Evolutionary conservation across 2,329 filamentous ascomycete species (phyloP), one percentile per base, ranked within the genome.

Genomic region (Pseudocercospora fuligena): DNA sequence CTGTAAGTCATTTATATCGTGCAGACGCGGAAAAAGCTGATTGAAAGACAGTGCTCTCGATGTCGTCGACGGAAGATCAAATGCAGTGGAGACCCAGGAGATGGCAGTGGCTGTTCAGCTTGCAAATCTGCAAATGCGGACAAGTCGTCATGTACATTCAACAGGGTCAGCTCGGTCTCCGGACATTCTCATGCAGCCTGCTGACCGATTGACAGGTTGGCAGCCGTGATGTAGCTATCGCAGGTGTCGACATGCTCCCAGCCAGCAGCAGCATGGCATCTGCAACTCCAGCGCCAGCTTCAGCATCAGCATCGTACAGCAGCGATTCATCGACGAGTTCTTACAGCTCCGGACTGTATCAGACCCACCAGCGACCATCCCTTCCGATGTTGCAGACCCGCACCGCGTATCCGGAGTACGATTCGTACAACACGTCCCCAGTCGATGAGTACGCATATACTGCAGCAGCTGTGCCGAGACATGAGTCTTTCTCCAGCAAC

Each of bases 41-140:
- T 63, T 33, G 60, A n/a, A 33, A 21, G 53, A 5, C 70, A 97
- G 94, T 98, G 94, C 78, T 88, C 89, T 40, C 89, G 94, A 72
- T 98, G 94, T 80, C 89, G 94, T 67, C 94, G 94, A 81, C 88
- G 94, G 66, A 98, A 98, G 84, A 98, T 98, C 74, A 90, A 92
- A 73, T 98, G 94, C 82, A 97, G 92, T 75, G 94, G 94, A 51
- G 93, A 97, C 76, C 84, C 86, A 36, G 91, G 91, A 33, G 88
- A 90, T 74, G 91, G 90, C n/a, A 81, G 83, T 46, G 89, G 90
- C n/a, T 98, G 94, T 79, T 83, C 86, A 11, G 97, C 94, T 78
- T 98, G 94, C 82, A 90, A 88, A 74, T 88, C 84, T 68, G 90
- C 94, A 61, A 90, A 91, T 12, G 82, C 86, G 27, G 87, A 89